Base-by-base conservation (phyloP, 768 basidiomycete species). In the Kwoniella shandongensis region DNA sequence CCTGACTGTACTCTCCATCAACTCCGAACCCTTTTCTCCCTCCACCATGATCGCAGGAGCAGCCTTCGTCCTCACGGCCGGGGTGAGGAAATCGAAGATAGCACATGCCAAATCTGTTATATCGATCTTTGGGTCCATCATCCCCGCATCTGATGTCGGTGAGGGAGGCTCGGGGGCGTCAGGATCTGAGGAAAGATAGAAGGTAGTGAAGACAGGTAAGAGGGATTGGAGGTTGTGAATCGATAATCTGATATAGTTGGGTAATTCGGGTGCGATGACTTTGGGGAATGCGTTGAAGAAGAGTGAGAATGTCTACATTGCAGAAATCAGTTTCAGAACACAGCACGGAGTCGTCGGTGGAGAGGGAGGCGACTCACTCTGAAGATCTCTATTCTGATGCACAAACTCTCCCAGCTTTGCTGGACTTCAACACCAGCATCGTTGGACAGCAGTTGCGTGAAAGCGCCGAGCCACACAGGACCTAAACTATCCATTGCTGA, bases 391-490 rank as follows among this genome's bases (percentile, higher is more conserved):
- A 87, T 84, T 46, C 88, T 81, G 51, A 97, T 80, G 5, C 85
- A 80, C 8, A 99, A 76, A 5, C 83, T 84, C 74, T 94, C 90
- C 92, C 93, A 97, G 48, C 84, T 83, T 44, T 80, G 80, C 15
- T 80, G 71, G 3, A 88, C 79, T 68, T 93, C 91, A 50, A 78
- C 76, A 20, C 80, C 77, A 0, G 87, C 83, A 70, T 89, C 85
- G 20, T 83, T 75, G 48, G 78, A 80, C 22, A 97, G 79, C 13
- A 97, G 80, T 15, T 85, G 83, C 61, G 84, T 85, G 80, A 97
- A 91, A 0, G 89, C 89, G 35, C 88, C 86, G n/a, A 97, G 78
- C 96, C 96, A 99, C 15, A 85, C 81, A 1, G 93, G 90, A 5
- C 94, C 83, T 39, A 97, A 85, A 41, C 84, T 82, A 23, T 83